Base-by-base conservation (phyloP, 2,329 filamentous ascomycete genomes). In the Penicillium sumatraense region DNA sequence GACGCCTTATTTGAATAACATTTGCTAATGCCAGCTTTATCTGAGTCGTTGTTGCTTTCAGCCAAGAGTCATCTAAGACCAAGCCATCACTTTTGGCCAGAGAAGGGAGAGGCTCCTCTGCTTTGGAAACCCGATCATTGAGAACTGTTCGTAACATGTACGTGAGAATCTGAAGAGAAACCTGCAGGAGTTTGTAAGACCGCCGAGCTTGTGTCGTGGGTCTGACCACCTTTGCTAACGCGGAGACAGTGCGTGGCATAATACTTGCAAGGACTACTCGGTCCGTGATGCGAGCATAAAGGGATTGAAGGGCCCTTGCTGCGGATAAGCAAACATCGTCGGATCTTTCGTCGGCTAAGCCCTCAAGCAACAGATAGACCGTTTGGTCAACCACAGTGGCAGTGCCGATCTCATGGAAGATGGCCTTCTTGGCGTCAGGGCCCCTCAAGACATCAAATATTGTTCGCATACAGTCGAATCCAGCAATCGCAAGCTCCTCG, bases 221-320 rank as follows among this genome's bases (percentile, higher is more conserved):
- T 4, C 89, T 88, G 48, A 96, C 76, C 0, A 91, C 78, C 66
- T 89, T 93, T 2, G 89, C 87, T 21, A 99, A 77, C 1, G 87
- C 86, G 3, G 95, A 98, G 0, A 96, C 85, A 0, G 91, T 91
- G 9, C 93, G 91, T 0, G 96, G 95, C 38, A 98, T 80, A 67
- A 99, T 95, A 58, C 85, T 93, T 9, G 91, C 90, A 53, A 96
- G 78, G 2, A 90, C 86, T n/a, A 89, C 83, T 44, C 83, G 83
- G 65, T 95, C 89, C 49, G 83, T 86, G 40, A 96, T 81, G 20
- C 86, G 84, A 6, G 72, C 67, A 60, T 86, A 84, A 7, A 95
- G 76, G 0, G 83, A 77, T 48, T 83, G 76, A 2, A 97, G 70
- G 6, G 89, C 86, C 11, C 78, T 73, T 3, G 91, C 77, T 5